Evolutionary conservation across 345 rosid genomes (phyloP), one percentile per base, ranked within the genome.

Genomic region (Aurinia saxatilis): DNA sequence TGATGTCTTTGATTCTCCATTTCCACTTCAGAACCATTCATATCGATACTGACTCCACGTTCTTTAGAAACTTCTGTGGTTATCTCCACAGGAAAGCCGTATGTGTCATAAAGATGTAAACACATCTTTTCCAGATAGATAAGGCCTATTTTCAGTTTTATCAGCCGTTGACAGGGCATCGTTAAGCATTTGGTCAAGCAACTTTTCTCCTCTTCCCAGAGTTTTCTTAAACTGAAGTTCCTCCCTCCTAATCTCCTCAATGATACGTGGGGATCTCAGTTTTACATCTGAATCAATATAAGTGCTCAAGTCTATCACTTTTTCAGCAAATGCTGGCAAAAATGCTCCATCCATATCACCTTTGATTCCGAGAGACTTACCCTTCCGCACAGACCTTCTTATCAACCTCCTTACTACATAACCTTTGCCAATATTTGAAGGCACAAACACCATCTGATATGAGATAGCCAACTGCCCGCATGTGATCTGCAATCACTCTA

Each of bases 391-490:
- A 50, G 81, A 91, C 67, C 98, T 84, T 80, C 98, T 84, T 37
- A 92, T 87, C 50, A 89, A 88, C 66, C 95, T 84, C 63, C 96
- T 83, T 48, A 89, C 96, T 19, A 89, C 86, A 58, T 92, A 92
- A 60, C 98, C 98, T 81, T 96, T 76, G 54, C 98, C 93, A 62
- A 92, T 81, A 74, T 92, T 92, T 15, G 98, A 92, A 36, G 98
- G 95, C 67, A 74, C 61, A 25, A n/a, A 92, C 93, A 72, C 96
- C 96, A 77, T 92, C 98, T 12, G 95, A 87, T 75, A 92, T 73
- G 55, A 92, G 95, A 80, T 79, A 89, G 7, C 85, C 97, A 68
- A 85, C 58, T 58, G 98, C 97, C 36, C 95, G 85, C 76, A 85
- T 59, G 79, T 92, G 97, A 76, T 92, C 98, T 73, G 93, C 98